Conservation (phyloP, 176 grass and related monocot species). For the Bothriochloa decipiens region DNA sequence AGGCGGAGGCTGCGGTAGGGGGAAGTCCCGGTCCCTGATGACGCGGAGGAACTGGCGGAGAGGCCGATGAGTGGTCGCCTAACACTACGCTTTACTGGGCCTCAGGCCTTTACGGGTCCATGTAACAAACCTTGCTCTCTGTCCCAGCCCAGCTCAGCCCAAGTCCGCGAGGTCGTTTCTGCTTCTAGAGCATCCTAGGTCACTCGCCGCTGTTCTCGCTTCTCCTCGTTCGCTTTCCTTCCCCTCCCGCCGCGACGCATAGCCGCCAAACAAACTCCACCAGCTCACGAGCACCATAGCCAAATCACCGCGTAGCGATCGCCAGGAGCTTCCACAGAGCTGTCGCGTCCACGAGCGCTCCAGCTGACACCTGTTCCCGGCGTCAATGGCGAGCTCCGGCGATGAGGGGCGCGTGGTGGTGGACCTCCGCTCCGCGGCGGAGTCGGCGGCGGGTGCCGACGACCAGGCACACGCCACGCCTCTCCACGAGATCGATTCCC, state of each 20-base stretch:
- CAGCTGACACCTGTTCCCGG: not conserved
- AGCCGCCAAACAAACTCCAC: slow-evolving; percentile 18
- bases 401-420: slow-evolving; percentile 45
- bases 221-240: not conserved
- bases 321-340: not conserved
- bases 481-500: slow-evolving; percentile 86
- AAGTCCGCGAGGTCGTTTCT: not conserved
- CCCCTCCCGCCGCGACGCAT: slow-evolving; percentile 32
- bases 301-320: not conserved
- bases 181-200: slow-evolving; percentile 43
- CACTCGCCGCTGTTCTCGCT: slow-evolving; percentile 3
- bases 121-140: not conserved
- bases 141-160: not conserved
- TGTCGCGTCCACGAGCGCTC: not conserved
- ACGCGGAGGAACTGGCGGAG: slow-evolving; percentile 94
- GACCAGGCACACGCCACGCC: slow-evolving; percentile 56
- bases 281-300: not conserved
- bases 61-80: no score
- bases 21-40: slow-evolving; percentile 79
- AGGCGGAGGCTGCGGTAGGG: slow-evolving; percentile 75
- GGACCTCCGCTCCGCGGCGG: slow-evolving; percentile 73
- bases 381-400: slow-evolving; percentile 60
- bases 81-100: no score
- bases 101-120: not conserved
- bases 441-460: slow-evolving; percentile 47